Evolutionary conservation across 805 yeast species (phyloP).

Genomic region (Wilhelminamyces savonicus): DNA sequence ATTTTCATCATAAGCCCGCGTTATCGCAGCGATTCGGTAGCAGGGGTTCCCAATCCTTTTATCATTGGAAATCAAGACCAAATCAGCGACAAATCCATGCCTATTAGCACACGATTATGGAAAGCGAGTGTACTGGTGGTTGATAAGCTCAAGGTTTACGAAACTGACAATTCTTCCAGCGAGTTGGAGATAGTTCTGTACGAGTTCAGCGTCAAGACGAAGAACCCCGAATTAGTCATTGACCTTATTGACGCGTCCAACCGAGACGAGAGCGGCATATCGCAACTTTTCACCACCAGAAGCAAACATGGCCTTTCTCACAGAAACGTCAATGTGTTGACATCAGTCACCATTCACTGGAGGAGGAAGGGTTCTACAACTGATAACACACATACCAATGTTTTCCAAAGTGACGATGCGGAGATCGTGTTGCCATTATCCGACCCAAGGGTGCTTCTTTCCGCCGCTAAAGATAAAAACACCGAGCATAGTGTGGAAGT

Average conservation of each 20-base stretch:
- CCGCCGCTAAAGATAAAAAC: constrained; percentile 8
- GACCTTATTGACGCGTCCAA: constrained; percentile 6
- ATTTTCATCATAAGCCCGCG: constrained; percentile 20
- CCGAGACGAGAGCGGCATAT: neutral
- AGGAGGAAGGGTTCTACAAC: constrained; percentile 1
- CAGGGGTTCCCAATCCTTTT: constrained; percentile 34
- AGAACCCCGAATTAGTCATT: constrained; percentile 20
- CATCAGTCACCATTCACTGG: constrained; percentile 7
- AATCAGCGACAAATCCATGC: constrained; percentile 18
- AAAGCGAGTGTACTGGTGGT: too few species aligned
- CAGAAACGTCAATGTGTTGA: constrained; percentile 20
- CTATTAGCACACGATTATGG: constrained; percentile 27
- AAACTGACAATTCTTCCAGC: constrained; percentile 3
- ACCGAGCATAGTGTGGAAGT: constrained; percentile 18
- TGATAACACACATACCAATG: constrained; percentile 11
- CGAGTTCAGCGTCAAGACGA: constrained; percentile 16
- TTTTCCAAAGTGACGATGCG: constrained; percentile 34
- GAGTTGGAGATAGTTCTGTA: constrained; percentile 11
- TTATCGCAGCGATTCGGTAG: constrained; percentile 14
- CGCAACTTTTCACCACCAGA: constrained; percentile 25
- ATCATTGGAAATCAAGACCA: constrained; percentile 10
- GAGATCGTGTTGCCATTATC: constrained; percentile 53
- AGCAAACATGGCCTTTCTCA: constrained; percentile 34
- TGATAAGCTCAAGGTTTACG: too few species aligned
- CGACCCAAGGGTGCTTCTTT: constrained; percentile 62